Evolutionary conservation across 352 stramenopile species (phyloP), one percentile per base, ranked within the genome.

Genomic region (Pythium aphanidermatum): DNA sequence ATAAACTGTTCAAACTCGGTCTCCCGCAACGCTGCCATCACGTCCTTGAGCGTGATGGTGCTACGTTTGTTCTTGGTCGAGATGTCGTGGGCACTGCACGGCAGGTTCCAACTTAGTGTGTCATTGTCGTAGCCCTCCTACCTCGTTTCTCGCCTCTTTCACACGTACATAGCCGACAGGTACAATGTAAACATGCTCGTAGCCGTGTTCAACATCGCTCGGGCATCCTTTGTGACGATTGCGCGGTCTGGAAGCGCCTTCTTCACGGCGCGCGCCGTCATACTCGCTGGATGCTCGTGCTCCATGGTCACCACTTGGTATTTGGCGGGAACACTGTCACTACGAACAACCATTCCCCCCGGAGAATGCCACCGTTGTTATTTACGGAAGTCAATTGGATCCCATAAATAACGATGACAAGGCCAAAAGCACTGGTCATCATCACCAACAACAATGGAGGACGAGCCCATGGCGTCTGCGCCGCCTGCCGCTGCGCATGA

Each of bases 1-100:
- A 86, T 61, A 39, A 92, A 89, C 39, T 85, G 72, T 40, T 85
- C 74, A 45, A 92, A 86, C 40, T 92, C 76, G n/a, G 70, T 65
- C 21, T 92, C 81, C 4, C 68, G 46, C 32, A 92, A 56, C 28
- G 81, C 74, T 21, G 71, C 64, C 24, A 90, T 51, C 40, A 92
- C 81, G 32, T 92, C 81, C 33, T 82, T 81, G 5, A 84, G 58
- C 13, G 72, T 79, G 43, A 92, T 79, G 5, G 78, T 90, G 45
- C 80, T 77, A 20, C 81, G 73, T 55, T 89, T 89, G 44, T 81
- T 84, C 35, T 68, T 56, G n/a, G 60, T 51, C 11, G 73, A 78
- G 28, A 67, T 68, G 28, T 86, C 78, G 24, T 87, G 74, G 27
- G 78, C 78, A 45, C 77, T 89, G 55, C 9, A 33, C 17, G n/a